phyloP scores from a whole-genome alignment of 169 alveolate genomes.

The Plasmodium gaboni region DNA sequence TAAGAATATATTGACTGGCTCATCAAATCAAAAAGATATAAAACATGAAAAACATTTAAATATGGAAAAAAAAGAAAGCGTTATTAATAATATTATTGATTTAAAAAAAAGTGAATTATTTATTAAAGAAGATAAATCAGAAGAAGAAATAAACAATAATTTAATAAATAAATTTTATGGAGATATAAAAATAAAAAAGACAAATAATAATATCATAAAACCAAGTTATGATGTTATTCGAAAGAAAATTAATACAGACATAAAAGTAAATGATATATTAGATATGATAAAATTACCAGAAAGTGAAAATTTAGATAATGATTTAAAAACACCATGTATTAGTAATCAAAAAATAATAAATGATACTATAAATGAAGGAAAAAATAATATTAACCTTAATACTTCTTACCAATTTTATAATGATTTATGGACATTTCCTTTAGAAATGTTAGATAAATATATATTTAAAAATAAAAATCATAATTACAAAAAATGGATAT shows the following conservation, averaged over 20 bases:
- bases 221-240: not conserved
- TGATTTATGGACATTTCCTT: constrained; percentile 22
- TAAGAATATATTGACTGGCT: not conserved
- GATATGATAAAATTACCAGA: constrained; percentile 23
- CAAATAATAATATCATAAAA: not conserved
- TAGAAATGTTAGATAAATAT: constrained; percentile 20
- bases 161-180: constrained; percentile 49
- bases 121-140: constrained; percentile 17
- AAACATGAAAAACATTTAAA: not conserved
- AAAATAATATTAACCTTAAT: not conserved
- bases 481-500: constrained; percentile 52
- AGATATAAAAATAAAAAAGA: constrained; percentile 17
- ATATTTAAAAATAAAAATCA: constrained; percentile 45
- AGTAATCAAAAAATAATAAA: not conserved
- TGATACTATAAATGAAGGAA: not conserved
- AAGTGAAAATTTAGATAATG: constrained; percentile 12
- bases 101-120: constrained; percentile 4
- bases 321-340: constrained; percentile 31
- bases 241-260: constrained; percentile 37
- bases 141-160: constrained; percentile 15
- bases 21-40: not conserved
- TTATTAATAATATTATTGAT: not conserved
- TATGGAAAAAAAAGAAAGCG: not conserved
- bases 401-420: not conserved
- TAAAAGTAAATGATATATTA: constrained; percentile 9